Conservation (phyloP, 306 rosid species). For the Datisca glomerata region DNA sequence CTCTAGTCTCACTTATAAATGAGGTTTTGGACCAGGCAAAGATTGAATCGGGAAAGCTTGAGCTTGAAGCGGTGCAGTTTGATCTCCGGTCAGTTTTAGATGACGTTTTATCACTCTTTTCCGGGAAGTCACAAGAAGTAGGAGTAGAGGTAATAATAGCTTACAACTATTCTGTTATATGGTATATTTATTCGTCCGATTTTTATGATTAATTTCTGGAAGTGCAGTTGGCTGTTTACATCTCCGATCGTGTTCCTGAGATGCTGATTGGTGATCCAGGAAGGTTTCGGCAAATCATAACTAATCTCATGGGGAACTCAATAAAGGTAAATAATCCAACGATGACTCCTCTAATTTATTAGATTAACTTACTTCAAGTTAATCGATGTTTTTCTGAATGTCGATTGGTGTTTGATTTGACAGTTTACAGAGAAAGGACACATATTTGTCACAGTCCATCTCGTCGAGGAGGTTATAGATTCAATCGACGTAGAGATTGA, state of each 20-base stretch:
- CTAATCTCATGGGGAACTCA: conserved; percentile 83
- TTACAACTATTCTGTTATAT: conserved; percentile 11
- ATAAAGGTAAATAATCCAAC: conserved; percentile 42
- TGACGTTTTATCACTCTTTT: conserved; percentile 82
- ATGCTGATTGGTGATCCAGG: conserved; percentile 77
- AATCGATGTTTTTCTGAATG: conserved; percentile 4
- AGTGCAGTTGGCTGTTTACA: conserved; percentile 68
- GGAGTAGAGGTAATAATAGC: conserved; percentile 76
- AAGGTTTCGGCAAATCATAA: conserved; percentile 80
- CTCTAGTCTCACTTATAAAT: conserved; percentile 82
- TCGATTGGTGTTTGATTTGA: background rate
- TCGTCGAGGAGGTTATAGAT: conserved; percentile 64
- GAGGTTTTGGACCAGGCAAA: conserved; percentile 97
- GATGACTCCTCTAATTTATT: conserved; percentile 1
- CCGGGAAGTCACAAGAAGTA: conserved; percentile 87
- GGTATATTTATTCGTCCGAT: conserved; percentile 7
- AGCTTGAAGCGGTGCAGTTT: conserved; percentile 80
- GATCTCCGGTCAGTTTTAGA: conserved; percentile 69
- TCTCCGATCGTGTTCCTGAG: conserved; percentile 75
- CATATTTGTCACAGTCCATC: conserved; percentile 81
- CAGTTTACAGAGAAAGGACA: conserved; percentile 98
- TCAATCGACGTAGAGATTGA: conserved; percentile 63
- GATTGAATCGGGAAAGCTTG: conserved; percentile 93
- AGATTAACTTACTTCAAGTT: no score
- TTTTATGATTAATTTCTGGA: conserved; percentile 20